Conservation (phyloP, 768 basidiomycete species). For the Russula virescens region DNA sequence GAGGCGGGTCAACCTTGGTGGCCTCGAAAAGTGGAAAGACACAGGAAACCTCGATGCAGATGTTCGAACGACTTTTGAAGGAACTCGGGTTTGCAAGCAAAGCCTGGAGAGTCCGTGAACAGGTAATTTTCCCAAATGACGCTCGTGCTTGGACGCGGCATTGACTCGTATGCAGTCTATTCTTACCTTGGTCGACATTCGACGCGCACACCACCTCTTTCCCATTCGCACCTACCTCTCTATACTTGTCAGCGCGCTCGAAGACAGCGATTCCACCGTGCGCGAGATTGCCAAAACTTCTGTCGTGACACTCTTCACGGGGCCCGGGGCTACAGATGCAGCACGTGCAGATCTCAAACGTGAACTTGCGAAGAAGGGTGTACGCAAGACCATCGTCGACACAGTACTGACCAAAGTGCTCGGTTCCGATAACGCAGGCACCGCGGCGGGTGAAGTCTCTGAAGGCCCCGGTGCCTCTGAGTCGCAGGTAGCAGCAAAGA, state of each 20-base stretch:
- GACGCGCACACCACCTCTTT: constrained; percentile 63
- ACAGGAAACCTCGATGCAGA: constrained; percentile 57
- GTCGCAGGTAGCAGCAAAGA: constrained; percentile 32
- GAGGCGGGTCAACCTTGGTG: constrained; percentile 39
- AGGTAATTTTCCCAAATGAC: constrained; percentile 49
- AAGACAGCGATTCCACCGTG: constrained; percentile 88
- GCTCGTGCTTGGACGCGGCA: constrained; percentile 26
- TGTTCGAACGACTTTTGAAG: constrained; percentile 66
- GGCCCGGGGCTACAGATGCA: constrained; percentile 72
- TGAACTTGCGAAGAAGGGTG: constrained; percentile 76
- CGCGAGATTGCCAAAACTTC: constrained; percentile 80
- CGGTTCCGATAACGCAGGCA: constrained; percentile 35
- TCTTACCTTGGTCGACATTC: constrained; percentile 64
- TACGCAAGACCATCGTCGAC: constrained; percentile 85
- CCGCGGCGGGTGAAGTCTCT: constrained; percentile 49
- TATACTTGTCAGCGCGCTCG: constrained; percentile 74
- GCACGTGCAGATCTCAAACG: constrained; percentile 94
- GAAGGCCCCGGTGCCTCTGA: constrained; percentile 47
- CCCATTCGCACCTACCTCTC: constrained; percentile 79
- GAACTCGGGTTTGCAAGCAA: constrained; percentile 76
- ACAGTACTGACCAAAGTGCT: constrained; percentile 66
- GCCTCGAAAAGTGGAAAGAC: constrained; percentile 52
- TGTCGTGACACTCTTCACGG: constrained; percentile 80
- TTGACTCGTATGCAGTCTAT: constrained; percentile 37
- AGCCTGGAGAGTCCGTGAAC: constrained; percentile 81